phyloP scores from a whole-genome alignment of 768 basidiomycete species.

The Clitopilus passeckerianus region DNA sequence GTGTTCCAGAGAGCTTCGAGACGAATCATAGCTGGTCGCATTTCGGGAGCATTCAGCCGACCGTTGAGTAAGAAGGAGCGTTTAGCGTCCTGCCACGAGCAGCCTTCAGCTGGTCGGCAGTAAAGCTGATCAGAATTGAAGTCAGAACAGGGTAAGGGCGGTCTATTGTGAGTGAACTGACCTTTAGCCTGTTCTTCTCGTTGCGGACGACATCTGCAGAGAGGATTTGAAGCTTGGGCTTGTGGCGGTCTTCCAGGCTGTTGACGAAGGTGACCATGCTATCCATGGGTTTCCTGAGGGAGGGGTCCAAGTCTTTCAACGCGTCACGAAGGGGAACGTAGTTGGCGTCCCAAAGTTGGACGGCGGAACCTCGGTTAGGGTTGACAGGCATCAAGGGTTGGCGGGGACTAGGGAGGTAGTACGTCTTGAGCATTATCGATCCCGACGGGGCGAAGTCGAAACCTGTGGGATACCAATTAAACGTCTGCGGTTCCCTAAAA shows the following conservation, averaged over 20 bases:
- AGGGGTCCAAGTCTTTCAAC: constrained; percentile 17
- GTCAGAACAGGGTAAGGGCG: neutral
- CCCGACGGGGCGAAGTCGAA: constrained; percentile 24
- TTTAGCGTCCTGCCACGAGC: constrained; percentile 21
- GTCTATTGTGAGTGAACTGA: neutral
- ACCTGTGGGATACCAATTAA: constrained; percentile 10
- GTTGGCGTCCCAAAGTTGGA: constrained; percentile 18
- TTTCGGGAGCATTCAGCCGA: constrained; percentile 16
- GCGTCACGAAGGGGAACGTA: constrained; percentile 17
- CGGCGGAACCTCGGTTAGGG: constrained; percentile 5
- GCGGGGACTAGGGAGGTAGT: constrained; percentile 20
- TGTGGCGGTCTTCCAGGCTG: constrained; percentile 11
- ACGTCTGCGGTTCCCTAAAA: neutral
- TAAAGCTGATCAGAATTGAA: constrained; percentile 17
- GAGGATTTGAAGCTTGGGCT: constrained; percentile 22
- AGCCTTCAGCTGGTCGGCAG: constrained; percentile 19
- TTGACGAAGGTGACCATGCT: constrained; percentile 21
- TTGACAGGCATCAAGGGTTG: constrained; percentile 1
- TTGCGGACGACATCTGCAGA: constrained; percentile 22
- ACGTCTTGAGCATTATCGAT: constrained; percentile 22
- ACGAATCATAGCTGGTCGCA: constrained; percentile 14
- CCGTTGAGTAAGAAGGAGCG: constrained; percentile 22
- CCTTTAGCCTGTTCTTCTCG: constrained; percentile 23
- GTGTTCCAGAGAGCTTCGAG: constrained; percentile 23
- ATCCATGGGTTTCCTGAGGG: constrained; percentile 17